Evolutionary conservation across 129 eudicot species (phyloP).

Genomic region (Mikania micrantha): DNA sequence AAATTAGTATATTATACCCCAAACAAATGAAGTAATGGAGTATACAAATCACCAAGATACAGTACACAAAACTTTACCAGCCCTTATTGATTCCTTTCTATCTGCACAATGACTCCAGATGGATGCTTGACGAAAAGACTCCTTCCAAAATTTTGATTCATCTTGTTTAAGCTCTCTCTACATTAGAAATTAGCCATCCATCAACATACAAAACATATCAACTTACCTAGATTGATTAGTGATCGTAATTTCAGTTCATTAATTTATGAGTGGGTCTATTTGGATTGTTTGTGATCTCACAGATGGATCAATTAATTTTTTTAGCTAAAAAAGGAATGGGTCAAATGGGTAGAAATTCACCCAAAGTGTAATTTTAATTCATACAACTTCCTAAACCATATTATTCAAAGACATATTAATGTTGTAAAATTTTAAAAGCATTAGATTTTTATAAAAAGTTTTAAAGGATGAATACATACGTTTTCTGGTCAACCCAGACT

Average conservation of each 20-base stretch:
- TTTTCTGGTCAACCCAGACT: neutral
- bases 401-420: neutral
- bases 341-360: neutral
- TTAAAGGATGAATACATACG: neutral
- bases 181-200: neutral
- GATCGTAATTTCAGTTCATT: neutral
- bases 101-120: constrained; percentile 91
- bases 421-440: neutral
- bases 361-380: neutral
- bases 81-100: constrained; percentile 31
- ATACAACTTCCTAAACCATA: neutral
- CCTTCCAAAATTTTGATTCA: constrained; percentile 60
- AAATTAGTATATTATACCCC: neutral
- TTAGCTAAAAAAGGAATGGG: neutral
- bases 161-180: constrained; percentile 54
- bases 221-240: neutral
- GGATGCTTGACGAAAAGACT: constrained; percentile 47
- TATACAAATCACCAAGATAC: neutral
- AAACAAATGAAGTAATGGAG: neutral
- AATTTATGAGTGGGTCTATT: neutral
- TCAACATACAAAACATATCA: neutral
- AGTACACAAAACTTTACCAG: constrained; percentile 20
- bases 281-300: neutral
- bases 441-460: neutral
- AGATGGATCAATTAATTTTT: neutral